Evolutionary conservation across 352 stramenopile species (phyloP).

Genomic region (Phytophthora cryptogea): DNA sequence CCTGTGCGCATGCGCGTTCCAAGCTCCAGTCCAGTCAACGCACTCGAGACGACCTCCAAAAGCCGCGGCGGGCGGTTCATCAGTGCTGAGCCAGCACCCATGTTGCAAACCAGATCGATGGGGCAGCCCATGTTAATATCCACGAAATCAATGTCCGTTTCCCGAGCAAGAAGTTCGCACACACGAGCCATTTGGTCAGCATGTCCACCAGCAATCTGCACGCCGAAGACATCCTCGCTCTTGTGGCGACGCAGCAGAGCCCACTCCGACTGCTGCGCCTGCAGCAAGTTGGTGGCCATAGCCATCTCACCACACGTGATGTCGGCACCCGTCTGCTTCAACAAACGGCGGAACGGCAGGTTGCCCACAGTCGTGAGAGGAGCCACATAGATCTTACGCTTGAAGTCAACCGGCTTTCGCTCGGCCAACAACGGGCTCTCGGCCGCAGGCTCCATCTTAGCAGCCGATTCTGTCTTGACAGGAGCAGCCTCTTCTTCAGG

Average conservation of each 20-base stretch:
- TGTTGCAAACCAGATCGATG: slow-evolving; percentile 94
- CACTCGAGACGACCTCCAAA: slow-evolving; percentile 86
- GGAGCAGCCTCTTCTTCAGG: slow-evolving; percentile 3
- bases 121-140: slow-evolving; percentile 99
- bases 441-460: slow-evolving; percentile 33
- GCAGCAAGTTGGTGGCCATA: slow-evolving; percentile 94
- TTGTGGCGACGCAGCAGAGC: slow-evolving; percentile 96
- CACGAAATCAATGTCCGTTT: slow-evolving; percentile 97
- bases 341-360: slow-evolving; percentile 96
- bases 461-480: not conserved
- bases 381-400: slow-evolving; percentile 98
- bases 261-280: slow-evolving; percentile 96
- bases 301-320: slow-evolving; percentile 99
- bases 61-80: slow-evolving; percentile 94
- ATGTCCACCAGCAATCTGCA: slow-evolving; percentile 95
- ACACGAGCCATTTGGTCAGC: slow-evolving; percentile 94
- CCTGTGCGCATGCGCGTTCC: slow-evolving; percentile 45
- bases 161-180: slow-evolving; percentile 92
- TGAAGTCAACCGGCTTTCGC: slow-evolving; percentile 95
- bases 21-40: slow-evolving; percentile 85
- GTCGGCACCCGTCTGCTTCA: slow-evolving; percentile 98
- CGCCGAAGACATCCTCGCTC: slow-evolving; percentile 97
- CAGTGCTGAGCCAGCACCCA: slow-evolving; percentile 91
- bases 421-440: slow-evolving; percentile 61
- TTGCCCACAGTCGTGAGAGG: slow-evolving; percentile 99